Conservation (phyloP, 116 monocot genomes). For the Cymodocea nodosa region DNA sequence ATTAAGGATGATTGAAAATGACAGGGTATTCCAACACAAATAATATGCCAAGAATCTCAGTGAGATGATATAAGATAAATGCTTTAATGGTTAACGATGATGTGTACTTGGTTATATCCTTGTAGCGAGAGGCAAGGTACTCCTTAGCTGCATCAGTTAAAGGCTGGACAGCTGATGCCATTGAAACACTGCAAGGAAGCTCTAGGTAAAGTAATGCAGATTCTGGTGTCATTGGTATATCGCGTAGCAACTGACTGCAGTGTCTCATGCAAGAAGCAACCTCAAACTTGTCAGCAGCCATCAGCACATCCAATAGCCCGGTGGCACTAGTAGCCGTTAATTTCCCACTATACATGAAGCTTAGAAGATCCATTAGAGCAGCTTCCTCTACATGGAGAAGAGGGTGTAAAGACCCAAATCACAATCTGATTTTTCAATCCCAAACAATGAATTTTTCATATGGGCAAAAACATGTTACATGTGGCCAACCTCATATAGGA, state of each 20-base stretch:
- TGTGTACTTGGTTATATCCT: conserved; percentile 66
- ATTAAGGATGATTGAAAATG: background rate
- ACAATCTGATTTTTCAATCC: background rate
- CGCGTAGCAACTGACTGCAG: conserved; percentile 67
- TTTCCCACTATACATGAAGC: conserved; percentile 88
- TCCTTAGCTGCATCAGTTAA: conserved; percentile 78
- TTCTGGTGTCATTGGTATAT: conserved; percentile 70
- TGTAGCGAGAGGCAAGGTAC: conserved; percentile 64
- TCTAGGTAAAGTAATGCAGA: conserved; percentile 84
- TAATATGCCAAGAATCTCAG: too few species aligned
- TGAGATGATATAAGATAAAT: too few species aligned
- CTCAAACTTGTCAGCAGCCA: conserved; percentile 96
- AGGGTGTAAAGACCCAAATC: background rate
- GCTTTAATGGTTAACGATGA: too few species aligned
- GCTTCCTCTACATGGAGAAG: conserved; percentile 58
- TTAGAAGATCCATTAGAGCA: conserved; percentile 82
- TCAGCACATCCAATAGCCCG: conserved; percentile 56
- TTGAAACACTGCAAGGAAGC: conserved; percentile 65
- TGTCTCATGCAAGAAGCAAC: conserved; percentile 88
- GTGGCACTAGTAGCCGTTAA: conserved; percentile 36
- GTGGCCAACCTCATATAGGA: too few species aligned
- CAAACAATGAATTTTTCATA: background rate
- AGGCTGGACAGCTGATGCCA: conserved; percentile 72
- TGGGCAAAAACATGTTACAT: background rate
- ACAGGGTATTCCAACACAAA: too few species aligned